Evolutionary conservation across 2,329 filamentous ascomycete species (phyloP).

Genomic region (Penicillium sp.): DNA sequence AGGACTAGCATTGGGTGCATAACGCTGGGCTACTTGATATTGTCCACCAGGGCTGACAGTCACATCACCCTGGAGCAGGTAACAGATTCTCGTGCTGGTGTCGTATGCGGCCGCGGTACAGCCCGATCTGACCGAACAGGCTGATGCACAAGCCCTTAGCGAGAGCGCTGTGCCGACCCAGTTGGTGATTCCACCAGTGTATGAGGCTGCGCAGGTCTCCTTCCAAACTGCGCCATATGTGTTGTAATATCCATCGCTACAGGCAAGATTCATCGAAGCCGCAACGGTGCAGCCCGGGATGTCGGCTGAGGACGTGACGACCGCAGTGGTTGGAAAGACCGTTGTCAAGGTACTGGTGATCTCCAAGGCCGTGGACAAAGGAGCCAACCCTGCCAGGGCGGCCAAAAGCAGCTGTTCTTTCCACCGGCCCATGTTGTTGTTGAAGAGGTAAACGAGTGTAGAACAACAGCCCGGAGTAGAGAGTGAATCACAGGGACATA

Average conservation of each 20-base stretch:
- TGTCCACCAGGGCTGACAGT: neutral
- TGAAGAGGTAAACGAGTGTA: neutral
- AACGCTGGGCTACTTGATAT: neutral
- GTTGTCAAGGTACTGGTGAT: neutral
- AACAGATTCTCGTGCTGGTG: neutral
- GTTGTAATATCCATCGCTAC: slow-evolving; percentile 2
- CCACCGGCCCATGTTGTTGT: slow-evolving; percentile 2
- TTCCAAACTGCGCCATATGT: neutral
- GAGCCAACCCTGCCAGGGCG: neutral
- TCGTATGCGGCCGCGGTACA: neutral
- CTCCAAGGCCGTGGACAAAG: neutral
- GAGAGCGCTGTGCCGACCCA: neutral
- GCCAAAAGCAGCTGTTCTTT: neutral
- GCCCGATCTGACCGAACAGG: neutral
- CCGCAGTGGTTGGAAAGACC: neutral
- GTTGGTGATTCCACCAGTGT: neutral
- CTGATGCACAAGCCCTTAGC: neutral
- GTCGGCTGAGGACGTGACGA: neutral
- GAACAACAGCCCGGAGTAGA: neutral
- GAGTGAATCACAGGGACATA: neutral
- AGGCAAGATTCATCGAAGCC: neutral
- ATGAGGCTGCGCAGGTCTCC: neutral
- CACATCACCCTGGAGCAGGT: neutral
- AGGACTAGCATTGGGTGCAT: neutral
- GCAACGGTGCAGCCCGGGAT: neutral